phyloP scores from a whole-genome alignment of 1,284 basidiomycete genomes.

The Psilocybe mexicana region DNA sequence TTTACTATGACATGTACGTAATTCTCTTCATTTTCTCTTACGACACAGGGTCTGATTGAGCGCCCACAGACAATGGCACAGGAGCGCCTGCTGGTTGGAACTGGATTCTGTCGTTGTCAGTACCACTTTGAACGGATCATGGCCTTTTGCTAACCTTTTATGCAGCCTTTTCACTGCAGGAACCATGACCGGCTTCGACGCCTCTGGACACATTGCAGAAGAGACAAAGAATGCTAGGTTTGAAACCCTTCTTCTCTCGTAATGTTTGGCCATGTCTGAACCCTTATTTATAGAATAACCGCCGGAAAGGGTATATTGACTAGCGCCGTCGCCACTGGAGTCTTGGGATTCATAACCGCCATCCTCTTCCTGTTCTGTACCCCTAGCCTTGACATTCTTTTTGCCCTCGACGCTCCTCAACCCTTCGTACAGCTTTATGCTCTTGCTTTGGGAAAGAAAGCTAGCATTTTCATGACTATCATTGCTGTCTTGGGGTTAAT shows the following conservation, averaged over 20 bases:
- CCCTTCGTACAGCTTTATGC: constrained; percentile 87
- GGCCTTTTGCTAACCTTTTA: neutral
- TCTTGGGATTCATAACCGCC: constrained; percentile 71
- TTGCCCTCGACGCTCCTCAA: constrained; percentile 76
- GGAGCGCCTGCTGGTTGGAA: constrained; percentile 85
- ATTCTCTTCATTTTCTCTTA: neutral
- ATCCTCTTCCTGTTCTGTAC: constrained; percentile 87
- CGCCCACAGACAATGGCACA: constrained; percentile 74
- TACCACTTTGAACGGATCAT: constrained; percentile 9
- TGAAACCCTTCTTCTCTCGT: neutral
- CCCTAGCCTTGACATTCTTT: constrained; percentile 73
- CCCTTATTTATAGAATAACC: constrained; percentile 50
- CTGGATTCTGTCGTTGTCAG: constrained; percentile 78
- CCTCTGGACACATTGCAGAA: constrained; percentile 86
- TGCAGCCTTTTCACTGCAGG: constrained; percentile 79
- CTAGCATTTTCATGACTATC: constrained; percentile 81
- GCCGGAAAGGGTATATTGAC: constrained; percentile 79
- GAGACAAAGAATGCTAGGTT: constrained; percentile 84
- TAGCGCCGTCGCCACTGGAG: constrained; percentile 73
- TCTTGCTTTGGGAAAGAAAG: constrained; percentile 74
- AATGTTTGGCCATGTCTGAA: neutral
- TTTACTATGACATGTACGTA: constrained; percentile 78
- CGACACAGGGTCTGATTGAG: neutral
- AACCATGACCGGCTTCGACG: constrained; percentile 85
- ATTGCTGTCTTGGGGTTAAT: constrained; percentile 79